A percentile compares a stretch with the other conserved stretches of the same genome.
phyloP scores from a whole-genome alignment of 2,329 filamentous ascomycete genomes.

The Aspergillus sojae region DNA sequence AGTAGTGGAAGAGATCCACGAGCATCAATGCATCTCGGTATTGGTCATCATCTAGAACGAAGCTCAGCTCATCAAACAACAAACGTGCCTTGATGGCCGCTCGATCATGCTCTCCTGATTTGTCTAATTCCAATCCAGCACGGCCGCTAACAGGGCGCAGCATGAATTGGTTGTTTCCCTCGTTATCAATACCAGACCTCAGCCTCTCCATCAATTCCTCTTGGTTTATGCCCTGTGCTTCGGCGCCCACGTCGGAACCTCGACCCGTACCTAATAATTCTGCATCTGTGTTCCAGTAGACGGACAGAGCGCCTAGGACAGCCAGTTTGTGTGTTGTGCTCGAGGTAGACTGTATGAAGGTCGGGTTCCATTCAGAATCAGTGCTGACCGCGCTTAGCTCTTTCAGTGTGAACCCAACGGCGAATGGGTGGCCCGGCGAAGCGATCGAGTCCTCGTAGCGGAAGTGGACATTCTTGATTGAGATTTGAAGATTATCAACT shows the following conservation, averaged over 20 bases:
- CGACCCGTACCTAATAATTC: constrained; percentile 79
- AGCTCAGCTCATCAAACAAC: constrained; percentile 94
- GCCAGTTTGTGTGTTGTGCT: constrained; percentile 90
- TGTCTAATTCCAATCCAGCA: constrained; percentile 92
- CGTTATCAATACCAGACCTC: constrained; percentile 75
- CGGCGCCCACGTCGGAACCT: constrained; percentile 63
- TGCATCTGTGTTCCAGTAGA: constrained; percentile 98
- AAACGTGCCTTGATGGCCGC: constrained; percentile 90
- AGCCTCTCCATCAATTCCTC: constrained; percentile 77
- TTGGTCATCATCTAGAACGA: constrained; percentile 96
- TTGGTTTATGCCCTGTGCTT: constrained; percentile 65
- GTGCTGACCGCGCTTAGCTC: constrained; percentile 98
- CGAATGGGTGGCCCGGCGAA: constrained; percentile 91
- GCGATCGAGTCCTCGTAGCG: constrained; percentile 98
- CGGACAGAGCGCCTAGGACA: constrained; percentile 81
- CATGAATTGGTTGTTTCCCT: constrained; percentile 86
- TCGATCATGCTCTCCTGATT: constrained; percentile 75
- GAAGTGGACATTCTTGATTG: constrained; percentile 96
- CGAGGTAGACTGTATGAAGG: constrained; percentile 87
- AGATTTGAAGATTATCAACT: constrained; percentile 96
- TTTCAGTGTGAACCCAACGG: constrained; percentile 85
- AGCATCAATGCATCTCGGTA: constrained; percentile 98
- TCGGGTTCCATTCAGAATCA: constrained; percentile 90
- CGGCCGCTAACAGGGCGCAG: constrained; percentile 93
- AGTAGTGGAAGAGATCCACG: constrained; percentile 97